Evolutionary conservation across 768 basidiomycete genomes (phyloP), one percentile per base, ranked within the genome.

Genomic region (Paxillus involutus): DNA sequence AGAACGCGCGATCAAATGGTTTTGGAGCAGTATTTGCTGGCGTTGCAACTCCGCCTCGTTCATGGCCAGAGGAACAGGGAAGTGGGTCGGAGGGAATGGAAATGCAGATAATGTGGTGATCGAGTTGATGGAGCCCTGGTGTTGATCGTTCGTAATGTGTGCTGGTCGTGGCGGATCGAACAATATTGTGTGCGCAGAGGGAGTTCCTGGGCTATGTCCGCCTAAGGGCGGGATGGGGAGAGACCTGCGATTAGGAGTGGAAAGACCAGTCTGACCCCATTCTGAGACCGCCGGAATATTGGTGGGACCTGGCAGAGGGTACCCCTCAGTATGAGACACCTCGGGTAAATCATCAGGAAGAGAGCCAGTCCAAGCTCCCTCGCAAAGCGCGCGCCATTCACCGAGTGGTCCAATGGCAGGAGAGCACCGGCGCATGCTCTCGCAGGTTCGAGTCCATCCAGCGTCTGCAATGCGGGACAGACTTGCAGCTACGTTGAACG

Each of bases 401-500:
- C 84, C 86, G 4, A 91, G 74, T n/a, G 75, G 76, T 0, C 88
- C 90, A 33, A 93, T 76, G 12, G 78, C 78, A 0, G 88, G 84
- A 13, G 86, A 78, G 59, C 81, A 80, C 6, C 83, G 77, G 40
- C 89, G 80, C 21, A 91, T 80, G n/a, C 77, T 77, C 73, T 91
- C 89, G 60, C 86, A 89, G 12, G 80, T 71, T 36, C 83, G 82
- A 21, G 80, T 64, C 89, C 90, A 93, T 71, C 91, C 88, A 6
- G 84, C 83, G 52, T 92, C 89, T 1, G 88, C 89, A n/a, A 91
- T 73, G 24, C 87, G 79, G 9, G 86, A 77, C 17, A 92, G 72
- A 53, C 77, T 80, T 0, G 84, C 83, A 3, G 88, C 88, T 13
- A 89, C 75, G 55, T 70, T 79, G 47, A 81, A 84, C 2, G 83